Base-by-base conservation (phyloP, 495 filamentous ascomycete species). In the Penicillium manginii region DNA sequence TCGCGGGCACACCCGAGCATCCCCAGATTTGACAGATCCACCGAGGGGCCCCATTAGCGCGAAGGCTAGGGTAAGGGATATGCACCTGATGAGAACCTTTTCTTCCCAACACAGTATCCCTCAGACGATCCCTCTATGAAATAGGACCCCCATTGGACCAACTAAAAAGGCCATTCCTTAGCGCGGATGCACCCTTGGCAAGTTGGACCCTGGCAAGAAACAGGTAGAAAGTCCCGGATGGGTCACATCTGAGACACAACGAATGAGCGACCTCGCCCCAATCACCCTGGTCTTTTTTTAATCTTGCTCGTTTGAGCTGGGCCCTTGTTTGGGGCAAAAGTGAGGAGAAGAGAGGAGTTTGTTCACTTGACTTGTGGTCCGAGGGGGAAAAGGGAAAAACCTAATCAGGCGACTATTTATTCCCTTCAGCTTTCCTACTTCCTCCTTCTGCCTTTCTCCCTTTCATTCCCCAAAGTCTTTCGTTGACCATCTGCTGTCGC, bases 241-340 rank as follows among this genome's bases (percentile, higher is more conserved):
- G 40, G n/a, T 43, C 40, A 43, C 50, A 55, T 59, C 48, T 65
- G 64, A 73, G 68, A 71, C 70, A 53, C 54, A 42, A 47, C 67
- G 57, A 71, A 69, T 72, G 40, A 57, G 55, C 61, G 31, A 17
- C 32, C 31, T 51, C 57, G 51, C 57, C 57, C 49, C 51, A 17
- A 6, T 35, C 37, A 50, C 32, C 50, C 23, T 35, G 37, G 52
- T 39, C 23, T 19, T 39, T 43, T 46, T 42, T 59, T 61, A 31
- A 49, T 43, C 26, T 59, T 19, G 12, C 22, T 26, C n/a, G 22
- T 29, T 47, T 45, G 42, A 22, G 45, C 21, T 47, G 3, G 19
- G 45, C 19, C 22, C 45, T 47, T 26, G 19, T 47, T 47, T 47
- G 45, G 45, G 45, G 19, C 19, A 26, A 26, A 45, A 12, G 21